A percentile compares a stretch with the other conserved stretches of the same genome.
phyloP scores from a whole-genome alignment of 2,329 filamentous ascomycete species.

The Colletotrichum costaricense region DNA sequence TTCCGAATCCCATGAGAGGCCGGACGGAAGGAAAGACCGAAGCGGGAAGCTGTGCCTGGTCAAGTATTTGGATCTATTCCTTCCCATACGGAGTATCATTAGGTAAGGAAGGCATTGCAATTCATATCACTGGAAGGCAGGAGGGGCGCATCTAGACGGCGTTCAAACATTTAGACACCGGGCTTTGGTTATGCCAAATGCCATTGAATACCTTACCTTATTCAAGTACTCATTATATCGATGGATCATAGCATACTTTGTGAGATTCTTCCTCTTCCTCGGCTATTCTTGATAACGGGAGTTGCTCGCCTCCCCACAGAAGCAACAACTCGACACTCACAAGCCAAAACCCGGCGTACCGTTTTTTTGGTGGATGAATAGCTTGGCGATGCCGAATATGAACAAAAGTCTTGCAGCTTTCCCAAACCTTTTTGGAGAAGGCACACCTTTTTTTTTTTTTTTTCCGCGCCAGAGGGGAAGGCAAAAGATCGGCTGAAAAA shows the following conservation, averaged over 20 bases:
- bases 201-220: neutral
- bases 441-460: neutral
- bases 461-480: neutral
- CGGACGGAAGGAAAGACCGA: neutral
- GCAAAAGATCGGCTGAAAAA: slow-evolving; percentile 10
- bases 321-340: neutral
- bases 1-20: neutral
- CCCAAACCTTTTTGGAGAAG: neutral
- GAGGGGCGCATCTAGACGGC: neutral
- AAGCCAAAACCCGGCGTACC: neutral
- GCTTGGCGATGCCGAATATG: neutral
- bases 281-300: neutral
- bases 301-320: neutral
- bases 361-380: neutral
- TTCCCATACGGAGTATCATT: neutral
- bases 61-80: neutral
- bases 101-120: neutral
- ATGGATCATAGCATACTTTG: too few relatives aligned
- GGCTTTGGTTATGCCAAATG: neutral
- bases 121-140: neutral
- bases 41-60: neutral
- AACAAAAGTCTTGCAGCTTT: neutral
- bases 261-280: neutral
- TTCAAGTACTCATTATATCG: too few relatives aligned
- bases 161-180: neutral